Evolutionary conservation across 805 yeast species (phyloP), one percentile per base, ranked within the genome.

Genomic region (Ogataea nonfermentans): DNA sequence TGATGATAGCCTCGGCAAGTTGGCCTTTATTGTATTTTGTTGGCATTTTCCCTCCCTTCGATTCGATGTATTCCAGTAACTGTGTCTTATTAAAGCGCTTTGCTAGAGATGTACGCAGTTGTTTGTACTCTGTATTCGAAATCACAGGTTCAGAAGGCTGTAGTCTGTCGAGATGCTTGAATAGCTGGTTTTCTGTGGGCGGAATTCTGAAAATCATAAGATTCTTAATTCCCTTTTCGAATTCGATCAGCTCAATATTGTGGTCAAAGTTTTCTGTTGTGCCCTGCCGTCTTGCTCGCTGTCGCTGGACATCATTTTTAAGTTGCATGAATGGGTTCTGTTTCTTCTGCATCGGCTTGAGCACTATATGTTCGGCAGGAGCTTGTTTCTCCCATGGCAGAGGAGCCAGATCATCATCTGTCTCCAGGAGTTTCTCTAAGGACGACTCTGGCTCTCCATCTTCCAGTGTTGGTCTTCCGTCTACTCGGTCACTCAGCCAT

Each of bases 191-290:
- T 11, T 40, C 41, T 1, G 58, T 43, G 9, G 57, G 36, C 11
- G 45, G 51, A 13, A 52, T 41, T 40, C 55, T 48, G 45, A 61
- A 63, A 3, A 56, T 52, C 53, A 62, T 48, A 15, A 64, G 36
- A 29, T 48, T 55, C 35, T 57, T 51, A 20, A 55, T 42, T 31
- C 56, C 56, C 29, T 61, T 45, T 26, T 55, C 61, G 26, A 60
- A 52, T 37, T 60, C 65, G 9, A 59, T 34, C 32, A 44, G 34
- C 25, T 47, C 47, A 27, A 55, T 46, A 8, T 42, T 42, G 22
- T 41, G 41, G 11, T 32, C 27, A 15, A 39, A 24, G 29, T 12
- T 17, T 12, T 15, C 19, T 32, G 10, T 14, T 8, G 4, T 24
- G 10, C 29, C 39, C 23, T 34, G 35, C 26, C 32, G 31, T 26